phyloP scores from a whole-genome alignment of 2,329 filamentous ascomycete genomes.

The Nemania abortiva region DNA sequence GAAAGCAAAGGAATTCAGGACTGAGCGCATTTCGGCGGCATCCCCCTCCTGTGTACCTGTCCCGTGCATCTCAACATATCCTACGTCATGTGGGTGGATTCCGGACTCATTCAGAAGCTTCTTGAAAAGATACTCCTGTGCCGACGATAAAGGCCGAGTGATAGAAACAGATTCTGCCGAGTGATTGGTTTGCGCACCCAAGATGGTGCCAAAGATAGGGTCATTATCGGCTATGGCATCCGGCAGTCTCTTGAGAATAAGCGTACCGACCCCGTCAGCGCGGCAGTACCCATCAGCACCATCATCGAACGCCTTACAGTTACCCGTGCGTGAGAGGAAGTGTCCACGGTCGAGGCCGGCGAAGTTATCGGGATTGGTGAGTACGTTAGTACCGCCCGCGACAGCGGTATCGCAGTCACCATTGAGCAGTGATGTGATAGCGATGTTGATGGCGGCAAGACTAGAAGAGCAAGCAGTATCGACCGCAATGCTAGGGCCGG shows the following conservation, averaged over 20 bases:
- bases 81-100: conserved; percentile 65
- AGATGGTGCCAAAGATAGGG: conserved; percentile 51
- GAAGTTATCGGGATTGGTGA: conserved; percentile 74
- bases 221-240: conserved; percentile 60
- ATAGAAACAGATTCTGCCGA: conserved; percentile 78
- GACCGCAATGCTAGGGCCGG: conserved; percentile 48
- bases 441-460: conserved; percentile 43
- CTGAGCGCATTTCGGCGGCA: conserved; percentile 72
- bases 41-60: conserved; percentile 80
- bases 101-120: conserved; percentile 60
- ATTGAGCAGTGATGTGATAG: conserved; percentile 70
- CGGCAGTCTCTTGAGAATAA: conserved; percentile 45
- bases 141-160: conserved; percentile 70
- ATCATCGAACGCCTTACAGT: conserved; percentile 61
- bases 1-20: conserved; percentile 70
- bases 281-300: conserved; percentile 61
- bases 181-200: conserved; percentile 76
- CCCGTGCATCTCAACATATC: conserved; percentile 77
- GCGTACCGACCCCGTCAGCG: conserved; percentile 42
- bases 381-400: conserved; percentile 71
- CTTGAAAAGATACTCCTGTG: not conserved
- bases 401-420: conserved; percentile 74
- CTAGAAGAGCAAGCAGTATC: conserved; percentile 52
- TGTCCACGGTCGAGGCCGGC: conserved; percentile 71
- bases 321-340: conserved; percentile 64